A percentile compares a stretch with the other conserved stretches of the same genome.
Conservation (phyloP, 2,329 filamentous ascomycete genomes). For the Cercospora sesami region DNA sequence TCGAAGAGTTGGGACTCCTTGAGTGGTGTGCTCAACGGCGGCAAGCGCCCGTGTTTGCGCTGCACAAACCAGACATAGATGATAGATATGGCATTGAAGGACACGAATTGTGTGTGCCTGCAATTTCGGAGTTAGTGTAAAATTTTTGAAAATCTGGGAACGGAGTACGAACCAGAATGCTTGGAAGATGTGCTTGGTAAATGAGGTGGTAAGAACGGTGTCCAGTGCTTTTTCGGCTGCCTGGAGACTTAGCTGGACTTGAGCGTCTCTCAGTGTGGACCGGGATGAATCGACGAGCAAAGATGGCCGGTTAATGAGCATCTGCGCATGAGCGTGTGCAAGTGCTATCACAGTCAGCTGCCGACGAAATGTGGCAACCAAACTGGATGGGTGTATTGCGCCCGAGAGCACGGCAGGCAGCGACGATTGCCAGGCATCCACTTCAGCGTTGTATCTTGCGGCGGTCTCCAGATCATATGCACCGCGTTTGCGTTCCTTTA, state of each 20-base stretch:
- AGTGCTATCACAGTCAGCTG: conserved; percentile 57
- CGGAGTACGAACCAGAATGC: conserved; percentile 51
- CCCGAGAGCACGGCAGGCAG: conserved; percentile 49
- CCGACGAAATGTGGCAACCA: conserved; percentile 53
- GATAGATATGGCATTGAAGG: conserved; percentile 49
- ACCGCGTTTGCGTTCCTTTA: conserved; percentile 23
- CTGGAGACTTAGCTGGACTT: conserved; percentile 49
- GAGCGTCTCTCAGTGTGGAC: conserved; percentile 34
- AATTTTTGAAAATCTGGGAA: neutral
- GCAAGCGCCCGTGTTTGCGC: conserved; percentile 32
- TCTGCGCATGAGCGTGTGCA: conserved; percentile 57
- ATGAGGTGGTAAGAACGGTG: conserved; percentile 42
- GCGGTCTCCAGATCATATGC: conserved; percentile 35
- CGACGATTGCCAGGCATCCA: conserved; percentile 49
- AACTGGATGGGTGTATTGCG: conserved; percentile 45
- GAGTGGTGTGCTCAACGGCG: conserved; percentile 15
- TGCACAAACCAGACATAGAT: conserved; percentile 58
- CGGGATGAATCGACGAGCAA: conserved; percentile 48
- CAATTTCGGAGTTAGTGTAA: neutral
- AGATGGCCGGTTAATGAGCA: conserved; percentile 55
- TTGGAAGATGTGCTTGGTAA: conserved; percentile 44
- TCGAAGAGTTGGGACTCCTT: conserved; percentile 40
- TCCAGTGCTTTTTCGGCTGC: conserved; percentile 51
- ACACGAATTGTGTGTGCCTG: conserved; percentile 23
- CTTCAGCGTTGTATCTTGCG: conserved; percentile 45